These are phyloP conservation scores for Lentinus polychrous DNA, from an alignment of 1,284 basidiomycete species.

Conservation along the genomic window DNA sequence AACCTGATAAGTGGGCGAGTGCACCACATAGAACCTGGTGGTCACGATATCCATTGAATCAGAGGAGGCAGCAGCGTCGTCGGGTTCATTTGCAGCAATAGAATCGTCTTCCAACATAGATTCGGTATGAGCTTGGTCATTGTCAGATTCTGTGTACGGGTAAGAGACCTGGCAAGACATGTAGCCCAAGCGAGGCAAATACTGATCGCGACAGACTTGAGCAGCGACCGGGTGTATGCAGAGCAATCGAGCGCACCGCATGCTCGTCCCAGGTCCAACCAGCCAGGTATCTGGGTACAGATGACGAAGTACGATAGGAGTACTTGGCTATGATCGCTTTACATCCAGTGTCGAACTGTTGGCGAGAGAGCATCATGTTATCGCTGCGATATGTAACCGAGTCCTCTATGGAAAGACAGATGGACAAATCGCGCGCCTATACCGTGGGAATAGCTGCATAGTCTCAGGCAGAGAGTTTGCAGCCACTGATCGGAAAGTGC, in stretches of 20 bases:
- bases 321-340: slow-evolving; percentile 39
- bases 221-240: background rate
- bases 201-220: slow-evolving; percentile 22
- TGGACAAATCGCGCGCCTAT: slow-evolving; percentile 22
- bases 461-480: slow-evolving; percentile 29
- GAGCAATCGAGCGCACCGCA: slow-evolving; percentile 32
- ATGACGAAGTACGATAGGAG: slow-evolving; percentile 4
- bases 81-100: slow-evolving; percentile 7
- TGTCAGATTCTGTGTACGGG: slow-evolving; percentile 1
- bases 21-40: slow-evolving; percentile 59
- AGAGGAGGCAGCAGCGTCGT: slow-evolving; percentile 31
- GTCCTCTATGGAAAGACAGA: slow-evolving; percentile 12
- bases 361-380: slow-evolving; percentile 42
- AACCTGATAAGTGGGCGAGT: slow-evolving; percentile 68
- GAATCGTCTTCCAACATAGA: slow-evolving; percentile 15
- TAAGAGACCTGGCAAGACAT: slow-evolving; percentile 33
- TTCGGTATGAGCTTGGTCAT: background rate
- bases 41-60: slow-evolving; percentile 23
- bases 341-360: slow-evolving; percentile 58
- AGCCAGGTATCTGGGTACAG: slow-evolving; percentile 10
- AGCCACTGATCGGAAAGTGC: slow-evolving; percentile 29
- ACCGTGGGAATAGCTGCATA: slow-evolving; percentile 37
- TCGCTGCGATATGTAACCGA: too few species aligned
- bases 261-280: slow-evolving; percentile 54
- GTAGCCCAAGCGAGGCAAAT: slow-evolving; percentile 37